These are phyloP conservation scores for Claviceps pusilla DNA, from an alignment of 2,329 filamentous ascomycete genomes.

Conservation along the genomic window DNA sequence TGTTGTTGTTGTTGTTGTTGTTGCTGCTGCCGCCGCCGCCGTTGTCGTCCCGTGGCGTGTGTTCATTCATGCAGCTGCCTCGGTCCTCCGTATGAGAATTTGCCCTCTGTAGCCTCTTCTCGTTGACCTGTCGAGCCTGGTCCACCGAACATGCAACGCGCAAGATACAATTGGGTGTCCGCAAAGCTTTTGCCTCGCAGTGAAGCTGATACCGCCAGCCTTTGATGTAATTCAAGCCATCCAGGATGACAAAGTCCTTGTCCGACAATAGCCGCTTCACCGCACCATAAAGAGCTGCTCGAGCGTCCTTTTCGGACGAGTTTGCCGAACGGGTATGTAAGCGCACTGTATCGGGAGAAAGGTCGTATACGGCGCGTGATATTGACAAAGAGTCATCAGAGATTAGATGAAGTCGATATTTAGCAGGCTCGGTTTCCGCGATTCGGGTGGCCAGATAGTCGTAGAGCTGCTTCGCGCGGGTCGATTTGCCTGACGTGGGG, in stretches of 20 bases:
- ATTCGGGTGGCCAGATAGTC: conserved; percentile 47
- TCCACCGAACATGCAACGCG: conserved; percentile 44
- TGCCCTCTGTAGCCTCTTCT: conserved; percentile 31
- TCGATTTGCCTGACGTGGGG: conserved; percentile 54
- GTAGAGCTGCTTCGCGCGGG: conserved; percentile 50
- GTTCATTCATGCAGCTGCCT: conserved; percentile 4
- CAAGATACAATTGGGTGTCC: conserved; percentile 62
- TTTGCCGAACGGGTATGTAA: conserved; percentile 55
- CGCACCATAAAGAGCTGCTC: conserved; percentile 59
- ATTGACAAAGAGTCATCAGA: conserved; percentile 59
- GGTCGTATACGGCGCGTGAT: conserved; percentile 55
- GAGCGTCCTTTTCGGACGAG: conserved; percentile 65
- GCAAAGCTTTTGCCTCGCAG: conserved; percentile 68
- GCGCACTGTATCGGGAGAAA: conserved; percentile 35
- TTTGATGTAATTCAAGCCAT: conserved; percentile 78
- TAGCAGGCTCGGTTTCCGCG: conserved; percentile 18
- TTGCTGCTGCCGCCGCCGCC: too few relatives aligned
- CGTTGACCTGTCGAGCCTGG: conserved; percentile 43
- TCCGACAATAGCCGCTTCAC: conserved; percentile 61
- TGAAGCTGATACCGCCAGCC: conserved; percentile 77
- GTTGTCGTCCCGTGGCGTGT: background rate
- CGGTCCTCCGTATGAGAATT: background rate
- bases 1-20: background rate
- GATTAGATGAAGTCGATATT: conserved; percentile 57
- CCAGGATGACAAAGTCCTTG: conserved; percentile 63